These are phyloP conservation scores for Salix udensis DNA, from an alignment of 345 rosid genomes.

Conservation along the genomic window DNA sequence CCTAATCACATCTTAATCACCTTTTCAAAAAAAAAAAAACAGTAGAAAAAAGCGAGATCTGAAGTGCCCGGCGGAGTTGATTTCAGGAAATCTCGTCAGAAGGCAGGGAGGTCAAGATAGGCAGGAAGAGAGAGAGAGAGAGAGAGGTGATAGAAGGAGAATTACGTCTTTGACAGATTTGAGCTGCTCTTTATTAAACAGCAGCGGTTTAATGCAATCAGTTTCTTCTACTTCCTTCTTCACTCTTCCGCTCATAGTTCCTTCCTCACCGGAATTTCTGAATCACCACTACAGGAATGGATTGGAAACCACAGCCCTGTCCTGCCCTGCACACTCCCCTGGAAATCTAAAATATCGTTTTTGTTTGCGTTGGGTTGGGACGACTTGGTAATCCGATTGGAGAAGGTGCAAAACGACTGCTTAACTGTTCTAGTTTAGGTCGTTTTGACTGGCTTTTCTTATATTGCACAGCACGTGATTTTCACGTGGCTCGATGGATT, in stretches of 20 bases:
- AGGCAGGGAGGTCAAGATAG: not conserved
- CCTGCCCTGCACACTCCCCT: not conserved
- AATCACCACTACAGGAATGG: conserved; percentile 2
- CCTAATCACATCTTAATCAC: not conserved
- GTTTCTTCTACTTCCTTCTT: conserved; percentile 23
- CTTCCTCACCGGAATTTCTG: not conserved
- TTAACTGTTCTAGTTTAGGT: not conserved
- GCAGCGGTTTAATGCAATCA: conserved; percentile 7
- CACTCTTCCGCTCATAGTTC: conserved; percentile 12
- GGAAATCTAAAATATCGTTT: not conserved
- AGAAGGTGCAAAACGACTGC: not conserved
- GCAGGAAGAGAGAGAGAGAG: not conserved
- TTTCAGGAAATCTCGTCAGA: not conserved
- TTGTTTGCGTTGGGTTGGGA: not conserved
- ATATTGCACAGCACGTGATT: not conserved
- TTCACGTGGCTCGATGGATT: not conserved
- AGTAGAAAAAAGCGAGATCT: conserved; percentile 6
- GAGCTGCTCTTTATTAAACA: not conserved
- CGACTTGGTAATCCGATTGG: not conserved
- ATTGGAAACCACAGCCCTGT: not conserved
- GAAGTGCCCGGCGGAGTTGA: not conserved
- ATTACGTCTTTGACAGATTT: conserved; percentile 9
- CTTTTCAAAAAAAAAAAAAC: not conserved
- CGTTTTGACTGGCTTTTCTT: not conserved
- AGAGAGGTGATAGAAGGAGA: conserved; percentile 10